Percentiles rank a stretch among this genome's conserved stretches.
Evolutionary conservation across 2,329 filamentous ascomycete genomes (phyloP).

Genomic region (Ophiostoma perfectum): DNA sequence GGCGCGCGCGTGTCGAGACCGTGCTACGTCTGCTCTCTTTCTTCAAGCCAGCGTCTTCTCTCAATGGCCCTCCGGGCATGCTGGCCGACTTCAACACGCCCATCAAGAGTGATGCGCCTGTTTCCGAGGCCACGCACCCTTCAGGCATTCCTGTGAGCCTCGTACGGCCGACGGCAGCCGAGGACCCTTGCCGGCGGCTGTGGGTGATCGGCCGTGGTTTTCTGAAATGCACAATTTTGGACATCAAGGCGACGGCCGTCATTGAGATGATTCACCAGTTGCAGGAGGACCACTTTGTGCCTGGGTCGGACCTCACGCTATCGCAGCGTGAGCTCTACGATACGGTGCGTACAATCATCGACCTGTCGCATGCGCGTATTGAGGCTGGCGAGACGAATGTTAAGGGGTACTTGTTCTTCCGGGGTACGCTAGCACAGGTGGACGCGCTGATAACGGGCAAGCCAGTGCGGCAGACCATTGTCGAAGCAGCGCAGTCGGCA

Average conservation of each 20-base stretch:
- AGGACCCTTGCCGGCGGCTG: slow-evolving; percentile 22
- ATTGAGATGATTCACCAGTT: slow-evolving; percentile 27
- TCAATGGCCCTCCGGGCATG: neutral
- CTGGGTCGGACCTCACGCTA: slow-evolving; percentile 23
- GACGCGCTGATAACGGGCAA: slow-evolving; percentile 23
- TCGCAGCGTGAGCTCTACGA: slow-evolving; percentile 27
- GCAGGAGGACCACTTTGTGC: slow-evolving; percentile 24
- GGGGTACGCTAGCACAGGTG: slow-evolving; percentile 24
- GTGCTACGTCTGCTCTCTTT: slow-evolving; percentile 23
- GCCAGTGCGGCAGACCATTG: slow-evolving; percentile 17
- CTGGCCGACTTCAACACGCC: slow-evolving; percentile 17
- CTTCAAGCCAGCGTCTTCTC: slow-evolving; percentile 5
- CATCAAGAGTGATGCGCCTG: neutral
- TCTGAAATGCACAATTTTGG: slow-evolving; percentile 27
- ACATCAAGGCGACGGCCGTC: slow-evolving; percentile 22
- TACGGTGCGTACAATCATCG: slow-evolving; percentile 10
- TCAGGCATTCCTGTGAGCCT: neutral
- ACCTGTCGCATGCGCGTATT: slow-evolving; percentile 22
- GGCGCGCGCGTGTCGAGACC: slow-evolving; percentile 26
- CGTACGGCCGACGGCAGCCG: neutral
- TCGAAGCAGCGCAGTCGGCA: slow-evolving; percentile 13
- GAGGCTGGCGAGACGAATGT: slow-evolving; percentile 28
- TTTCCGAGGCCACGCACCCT: neutral
- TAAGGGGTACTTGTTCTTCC: slow-evolving; percentile 25
- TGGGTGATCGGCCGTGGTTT: slow-evolving; percentile 25